A percentile compares a stretch with the other conserved stretches of the same genome.
phyloP scores from a whole-genome alignment of 2,329 filamentous ascomycete genomes.

The Cordyceps farinosa region DNA sequence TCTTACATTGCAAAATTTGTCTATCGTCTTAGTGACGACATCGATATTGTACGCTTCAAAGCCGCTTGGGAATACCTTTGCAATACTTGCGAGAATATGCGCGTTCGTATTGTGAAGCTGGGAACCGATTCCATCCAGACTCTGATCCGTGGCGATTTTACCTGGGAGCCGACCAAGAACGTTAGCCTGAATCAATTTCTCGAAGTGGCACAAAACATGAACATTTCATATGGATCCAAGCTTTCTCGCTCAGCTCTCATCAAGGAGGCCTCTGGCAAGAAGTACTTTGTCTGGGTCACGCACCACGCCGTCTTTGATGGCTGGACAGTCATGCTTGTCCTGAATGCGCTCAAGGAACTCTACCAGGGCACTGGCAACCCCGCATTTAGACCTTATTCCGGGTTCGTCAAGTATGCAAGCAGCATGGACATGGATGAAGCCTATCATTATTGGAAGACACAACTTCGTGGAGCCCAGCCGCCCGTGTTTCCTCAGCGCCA shows the following conservation, averaged over 20 bases:
- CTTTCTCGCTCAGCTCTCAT: neutral
- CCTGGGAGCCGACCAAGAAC: neutral
- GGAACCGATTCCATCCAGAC: slow-evolving; percentile 13
- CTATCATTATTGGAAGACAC: slow-evolving; percentile 16
- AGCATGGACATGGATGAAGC: neutral
- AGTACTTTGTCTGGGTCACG: slow-evolving; percentile 10
- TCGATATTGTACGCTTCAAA: slow-evolving; percentile 25
- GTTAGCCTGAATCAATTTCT: neutral
- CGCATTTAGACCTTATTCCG: neutral
- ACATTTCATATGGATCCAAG: slow-evolving; percentile 4
- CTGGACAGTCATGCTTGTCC: slow-evolving; percentile 3
- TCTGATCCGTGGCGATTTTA: slow-evolving; percentile 16
- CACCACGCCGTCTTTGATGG: slow-evolving; percentile 15
- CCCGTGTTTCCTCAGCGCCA: slow-evolving; percentile 10
- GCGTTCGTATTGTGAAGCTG: slow-evolving; percentile 19
- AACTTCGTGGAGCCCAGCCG: slow-evolving; percentile 6
- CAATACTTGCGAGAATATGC: slow-evolving; percentile 7
- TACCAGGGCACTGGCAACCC: neutral
- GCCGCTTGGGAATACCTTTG: slow-evolving; percentile 24
- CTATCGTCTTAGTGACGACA: slow-evolving; percentile 20
- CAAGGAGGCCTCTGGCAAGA: neutral
- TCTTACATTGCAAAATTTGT: slow-evolving; percentile 33
- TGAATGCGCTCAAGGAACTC: slow-evolving; percentile 12
- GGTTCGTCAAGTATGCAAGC: slow-evolving; percentile 19
- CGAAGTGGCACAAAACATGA: slow-evolving; percentile 1